Conservation (phyloP, 257 asterid genomes). For the Solanum virginianum region DNA sequence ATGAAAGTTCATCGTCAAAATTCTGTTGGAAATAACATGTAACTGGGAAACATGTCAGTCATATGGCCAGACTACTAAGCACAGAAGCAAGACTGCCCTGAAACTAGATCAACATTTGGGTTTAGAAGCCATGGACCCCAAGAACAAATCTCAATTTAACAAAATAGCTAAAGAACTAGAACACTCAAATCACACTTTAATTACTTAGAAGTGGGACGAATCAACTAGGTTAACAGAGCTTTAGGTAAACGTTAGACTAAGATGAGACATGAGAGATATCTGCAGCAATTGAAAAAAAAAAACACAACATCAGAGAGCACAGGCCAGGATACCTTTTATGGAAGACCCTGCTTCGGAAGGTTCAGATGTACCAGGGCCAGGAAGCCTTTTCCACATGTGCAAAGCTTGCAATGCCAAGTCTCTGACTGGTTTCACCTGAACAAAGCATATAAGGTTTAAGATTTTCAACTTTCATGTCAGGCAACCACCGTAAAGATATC, state of each 20-base stretch:
- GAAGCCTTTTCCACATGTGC: constrained; percentile 74
- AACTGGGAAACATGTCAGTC: neutral
- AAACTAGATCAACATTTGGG: neutral
- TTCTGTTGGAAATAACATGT: neutral
- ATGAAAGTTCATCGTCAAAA: neutral
- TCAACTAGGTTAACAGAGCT: neutral
- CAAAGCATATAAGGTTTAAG: neutral
- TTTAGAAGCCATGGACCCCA: neutral
- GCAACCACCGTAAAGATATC: neutral
- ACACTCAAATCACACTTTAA: neutral
- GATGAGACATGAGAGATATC: neutral
- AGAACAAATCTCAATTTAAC: neutral
- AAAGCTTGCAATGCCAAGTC: constrained; percentile 84
- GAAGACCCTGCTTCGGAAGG: constrained; percentile 93
- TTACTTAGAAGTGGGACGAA: neutral
- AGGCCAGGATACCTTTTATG: constrained; percentile 41
- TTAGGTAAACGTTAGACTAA: neutral
- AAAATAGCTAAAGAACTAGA: neutral
- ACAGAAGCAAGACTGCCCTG: neutral
- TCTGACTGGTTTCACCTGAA: constrained; percentile 89
- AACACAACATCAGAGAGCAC: constrained; percentile 6
- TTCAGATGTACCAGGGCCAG: constrained; percentile 60
- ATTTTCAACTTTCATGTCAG: constrained; percentile 4
- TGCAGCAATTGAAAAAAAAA: neutral
- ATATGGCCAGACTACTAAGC: neutral